Conservation (phyloP, 2,329 filamentous ascomycete genomes). For the Hortaea werneckii region DNA sequence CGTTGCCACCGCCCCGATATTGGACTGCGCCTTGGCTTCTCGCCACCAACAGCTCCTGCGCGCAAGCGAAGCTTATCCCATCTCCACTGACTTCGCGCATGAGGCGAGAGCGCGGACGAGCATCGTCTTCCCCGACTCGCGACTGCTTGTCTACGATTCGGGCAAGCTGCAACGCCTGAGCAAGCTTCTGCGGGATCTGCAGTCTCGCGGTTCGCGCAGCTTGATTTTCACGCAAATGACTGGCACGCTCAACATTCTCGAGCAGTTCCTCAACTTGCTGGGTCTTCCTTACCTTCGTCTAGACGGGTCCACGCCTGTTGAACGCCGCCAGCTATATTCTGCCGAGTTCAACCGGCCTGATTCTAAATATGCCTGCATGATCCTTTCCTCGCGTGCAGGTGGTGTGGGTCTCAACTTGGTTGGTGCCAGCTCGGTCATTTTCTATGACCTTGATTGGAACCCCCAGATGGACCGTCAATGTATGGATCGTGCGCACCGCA, state of each 20-base stretch:
- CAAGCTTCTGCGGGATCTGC: constrained; percentile 71
- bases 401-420: constrained; percentile 94
- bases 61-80: constrained; percentile 14
- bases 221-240: constrained; percentile 99
- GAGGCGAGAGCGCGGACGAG: constrained; percentile 84
- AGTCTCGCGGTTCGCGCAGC: constrained; percentile 82
- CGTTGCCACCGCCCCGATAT: constrained; percentile 58
- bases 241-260: constrained; percentile 91
- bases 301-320: constrained; percentile 92
- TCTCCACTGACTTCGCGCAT: constrained; percentile 74
- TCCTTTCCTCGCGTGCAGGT: constrained; percentile 86
- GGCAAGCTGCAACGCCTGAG: constrained; percentile 90
- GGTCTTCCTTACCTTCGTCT: constrained; percentile 93
- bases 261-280: constrained; percentile 96
- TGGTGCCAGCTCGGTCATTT: constrained; percentile 94
- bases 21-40: constrained; percentile 17
- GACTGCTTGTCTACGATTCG: constrained; percentile 94
- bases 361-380: constrained; percentile 84
- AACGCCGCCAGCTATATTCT: constrained; percentile 88
- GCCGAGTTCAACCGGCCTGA: constrained; percentile 90
- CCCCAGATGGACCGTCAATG: constrained; percentile 99
- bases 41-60: constrained; percentile 17
- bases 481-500: constrained; percentile 92
- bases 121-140: constrained; percentile 93
- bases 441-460: constrained; percentile 99